Percentiles rank a stretch among this genome's conserved stretches.
phyloP scores from a whole-genome alignment of 805 yeast genomes.

The Schwanniomyces polymorphus region DNA sequence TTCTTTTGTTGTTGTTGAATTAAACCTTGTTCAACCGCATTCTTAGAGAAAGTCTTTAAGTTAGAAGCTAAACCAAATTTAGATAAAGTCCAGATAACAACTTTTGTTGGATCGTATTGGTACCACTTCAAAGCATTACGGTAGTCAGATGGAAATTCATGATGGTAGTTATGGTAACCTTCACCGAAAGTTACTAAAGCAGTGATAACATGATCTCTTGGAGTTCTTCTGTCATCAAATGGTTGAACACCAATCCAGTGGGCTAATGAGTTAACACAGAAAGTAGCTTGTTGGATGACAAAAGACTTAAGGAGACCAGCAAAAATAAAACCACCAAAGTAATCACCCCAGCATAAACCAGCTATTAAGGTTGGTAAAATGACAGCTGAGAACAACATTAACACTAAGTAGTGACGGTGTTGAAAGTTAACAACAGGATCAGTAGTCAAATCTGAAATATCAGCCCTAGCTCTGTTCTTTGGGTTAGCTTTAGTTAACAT shows the following conservation, averaged over 20 bases:
- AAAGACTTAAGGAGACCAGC: conserved; percentile 72
- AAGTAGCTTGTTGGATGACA: conserved; percentile 79
- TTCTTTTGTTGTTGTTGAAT: conserved; percentile 84
- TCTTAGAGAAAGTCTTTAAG: conserved; percentile 73
- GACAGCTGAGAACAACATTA: conserved; percentile 63
- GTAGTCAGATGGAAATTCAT: conserved; percentile 87
- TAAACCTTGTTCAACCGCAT: conserved; percentile 80
- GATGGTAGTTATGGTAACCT: conserved; percentile 89
- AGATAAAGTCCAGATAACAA: conserved; percentile 56
- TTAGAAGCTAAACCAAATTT: conserved; percentile 70
- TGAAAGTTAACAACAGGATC: conserved; percentile 82
- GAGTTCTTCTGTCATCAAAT: conserved; percentile 83
- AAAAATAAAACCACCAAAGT: conserved; percentile 74
- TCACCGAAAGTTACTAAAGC: conserved; percentile 86
- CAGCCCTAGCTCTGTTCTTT: conserved; percentile 77
- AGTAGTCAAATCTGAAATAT: conserved; percentile 70
- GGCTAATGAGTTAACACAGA: conserved; percentile 83
- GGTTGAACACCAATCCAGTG: conserved; percentile 88
- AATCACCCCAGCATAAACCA: conserved; percentile 58
- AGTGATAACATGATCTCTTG: conserved; percentile 78
- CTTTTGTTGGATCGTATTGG: conserved; percentile 83
- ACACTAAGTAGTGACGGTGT: conserved; percentile 70
- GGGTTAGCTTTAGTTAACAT: conserved; percentile 81
- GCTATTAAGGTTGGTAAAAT: conserved; percentile 62
- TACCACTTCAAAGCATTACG: conserved; percentile 86